Conservation (phyloP, 805 yeast species). For the Teunomyces panamensis region DNA sequence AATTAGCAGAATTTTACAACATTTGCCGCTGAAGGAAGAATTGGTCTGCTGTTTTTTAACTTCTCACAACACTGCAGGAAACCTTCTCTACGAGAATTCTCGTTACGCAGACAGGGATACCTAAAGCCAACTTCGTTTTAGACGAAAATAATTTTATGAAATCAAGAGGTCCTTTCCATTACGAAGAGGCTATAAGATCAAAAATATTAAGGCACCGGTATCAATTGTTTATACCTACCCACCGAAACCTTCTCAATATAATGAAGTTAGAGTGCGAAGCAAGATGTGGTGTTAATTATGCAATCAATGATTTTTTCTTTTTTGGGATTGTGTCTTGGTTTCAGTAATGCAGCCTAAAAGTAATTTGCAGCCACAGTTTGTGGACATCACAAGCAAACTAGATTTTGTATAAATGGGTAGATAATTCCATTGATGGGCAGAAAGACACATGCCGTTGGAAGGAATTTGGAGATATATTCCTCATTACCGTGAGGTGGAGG, state of each 20-base stretch:
- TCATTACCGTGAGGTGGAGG: constrained; percentile 3
- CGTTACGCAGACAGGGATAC: too few relatives aligned
- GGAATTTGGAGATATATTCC: constrained; percentile 1
- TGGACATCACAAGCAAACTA: too few relatives aligned
- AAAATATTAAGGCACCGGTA: too few relatives aligned
- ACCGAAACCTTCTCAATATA: not conserved
- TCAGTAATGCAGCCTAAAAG: not conserved
- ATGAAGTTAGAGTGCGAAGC: not conserved
- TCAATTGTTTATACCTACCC: too few relatives aligned
- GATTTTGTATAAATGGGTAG: too few relatives aligned
- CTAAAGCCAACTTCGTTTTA: too few relatives aligned
- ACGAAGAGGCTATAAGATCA: too few relatives aligned
- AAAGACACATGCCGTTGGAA: not conserved
- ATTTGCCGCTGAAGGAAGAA: not conserved
- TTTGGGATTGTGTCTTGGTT: not conserved
- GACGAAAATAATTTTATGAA: too few relatives aligned
- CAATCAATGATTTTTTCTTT: not conserved
- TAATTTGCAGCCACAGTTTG: not conserved
- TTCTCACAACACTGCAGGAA: too few relatives aligned
- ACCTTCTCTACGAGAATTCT: too few relatives aligned
- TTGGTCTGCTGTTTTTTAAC: not conserved
- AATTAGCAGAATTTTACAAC: not conserved
- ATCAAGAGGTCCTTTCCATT: too few relatives aligned
- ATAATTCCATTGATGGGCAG: not conserved
- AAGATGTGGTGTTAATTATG: not conserved